Evolutionary conservation across 768 basidiomycete genomes (phyloP), one percentile per base, ranked within the genome.

Genomic region (Mycena galericulata): DNA sequence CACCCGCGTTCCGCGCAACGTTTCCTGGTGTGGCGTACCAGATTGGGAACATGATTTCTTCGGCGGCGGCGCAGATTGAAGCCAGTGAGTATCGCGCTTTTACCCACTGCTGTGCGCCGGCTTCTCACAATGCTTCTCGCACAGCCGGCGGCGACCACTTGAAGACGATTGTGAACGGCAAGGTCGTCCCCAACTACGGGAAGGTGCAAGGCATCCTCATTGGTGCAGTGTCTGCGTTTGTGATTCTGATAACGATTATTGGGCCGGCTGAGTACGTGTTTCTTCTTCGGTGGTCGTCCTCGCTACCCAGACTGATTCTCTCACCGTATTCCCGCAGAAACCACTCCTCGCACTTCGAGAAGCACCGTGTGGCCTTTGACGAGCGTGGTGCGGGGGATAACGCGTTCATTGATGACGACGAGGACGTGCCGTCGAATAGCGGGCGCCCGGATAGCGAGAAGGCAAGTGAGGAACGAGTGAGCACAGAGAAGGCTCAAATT

Each of bases 191-290:
- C 2, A 88, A 93, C 74, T 94, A 93, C 71, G 92, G 90, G 4
- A 89, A 87, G 77, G 93, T 94, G 6, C 93, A 94, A 81, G 94
- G 93, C 53, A 96, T 98, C 74, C 84, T 98, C 30, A 91, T 98
- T 51, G 96, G 96, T 11, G 85, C 45, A 24, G 45, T 46, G 45
- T 7, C 45, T 7, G 17, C 45, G 45, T 46, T 46, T 18, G 45
- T 46, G 45, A 46, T 46, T 46, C 45, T 7, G 45, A 46, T 46
- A 18, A 46, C 17, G 6, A 46, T 46, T 24, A 46, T 46, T 46
- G 45, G 95, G 8, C 91, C 93, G 45, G 45, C 45, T 24, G 45
- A 24, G 20, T 7, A 24, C 18, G 92, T 86, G 17, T 46, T 8
- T 24, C 20, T 46, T 46, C 24, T 18, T 24, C 45, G 34, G 6